Base-by-base conservation (phyloP, 192 early-diverging fungal species). In the Coemansia pectinata region DNA sequence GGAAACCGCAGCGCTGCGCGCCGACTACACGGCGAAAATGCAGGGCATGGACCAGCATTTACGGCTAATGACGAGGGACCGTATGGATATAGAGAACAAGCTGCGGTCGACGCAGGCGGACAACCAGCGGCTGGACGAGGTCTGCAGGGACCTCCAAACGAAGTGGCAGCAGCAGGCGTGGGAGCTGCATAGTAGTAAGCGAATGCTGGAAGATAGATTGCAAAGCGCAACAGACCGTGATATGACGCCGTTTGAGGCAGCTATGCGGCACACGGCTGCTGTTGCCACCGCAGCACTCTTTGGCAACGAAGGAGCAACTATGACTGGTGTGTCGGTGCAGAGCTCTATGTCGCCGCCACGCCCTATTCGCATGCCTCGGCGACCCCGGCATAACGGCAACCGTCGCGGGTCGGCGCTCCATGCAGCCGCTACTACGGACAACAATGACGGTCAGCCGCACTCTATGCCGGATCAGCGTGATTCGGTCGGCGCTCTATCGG, bases 71-170 rank as follows among this genome's bases (percentile, higher is more conserved):
- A 15, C 55, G 31, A 12, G 55, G 55, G 55, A 58, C 2, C 55
- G 55, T 6, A 15, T n/a, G 29, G 55, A 58, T 4, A 31, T 58
- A 14, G 55, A 34, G 4, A 33, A 5, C 55, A 58, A 33, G 55
- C 55, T 58, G 12, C 55, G 29, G 29, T 29, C 55, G 29, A 7
- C 17, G 55, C 55, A 34, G 55, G 27, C 55, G 5, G 55, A 58
- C 29, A 58, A 58, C 55, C 29, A 58, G 55, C 55, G 55, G 55
- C 55, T 58, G 29, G 55, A 29, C 0, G 55, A 58, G 55, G 55
- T 29, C 29, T 58, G 55, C 14, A 29, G 17, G 29, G 55, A 58
- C 29, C 55, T 58, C 29, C 55, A 58, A 17, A 14, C 31, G n/a
- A 52, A 21, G 25, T 31, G 29, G 33, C 25, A 29, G 10, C 57